phyloP scores from a whole-genome alignment of 148 eudicot species.

The Chenopodium formosanum region DNA sequence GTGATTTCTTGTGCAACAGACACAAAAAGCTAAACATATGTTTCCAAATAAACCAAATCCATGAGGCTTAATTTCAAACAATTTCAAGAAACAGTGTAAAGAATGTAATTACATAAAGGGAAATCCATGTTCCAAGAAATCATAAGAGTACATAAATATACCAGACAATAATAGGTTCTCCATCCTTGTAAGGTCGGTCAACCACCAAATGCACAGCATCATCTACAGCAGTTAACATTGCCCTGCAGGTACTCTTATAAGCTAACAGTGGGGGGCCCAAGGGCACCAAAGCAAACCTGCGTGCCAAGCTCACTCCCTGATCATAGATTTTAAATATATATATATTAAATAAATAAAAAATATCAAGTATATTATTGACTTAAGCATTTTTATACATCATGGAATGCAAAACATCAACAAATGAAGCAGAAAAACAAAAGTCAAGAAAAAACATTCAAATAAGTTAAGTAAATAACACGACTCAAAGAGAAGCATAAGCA shows the following conservation, averaged over 20 bases:
- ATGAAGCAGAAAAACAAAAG: neutral
- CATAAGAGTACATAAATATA: slow-evolving; percentile 21
- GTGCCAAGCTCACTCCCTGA: slow-evolving; percentile 96
- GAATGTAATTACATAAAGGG: neutral
- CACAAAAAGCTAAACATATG: neutral
- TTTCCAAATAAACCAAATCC: neutral
- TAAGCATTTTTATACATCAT: neutral
- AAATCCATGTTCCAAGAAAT: neutral
- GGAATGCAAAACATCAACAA: neutral
- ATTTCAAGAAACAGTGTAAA: neutral
- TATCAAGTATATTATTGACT: neutral
- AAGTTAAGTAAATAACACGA: no score
- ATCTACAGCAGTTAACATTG: slow-evolving; percentile 87
- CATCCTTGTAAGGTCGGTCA: slow-evolving; percentile 86
- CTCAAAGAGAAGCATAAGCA: no score
- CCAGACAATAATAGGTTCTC: slow-evolving; percentile 92
- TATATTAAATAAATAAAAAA: neutral
- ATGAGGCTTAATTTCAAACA: neutral
- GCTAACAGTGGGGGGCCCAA: slow-evolving; percentile 96
- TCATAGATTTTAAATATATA: neutral
- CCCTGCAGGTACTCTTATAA: slow-evolving; percentile 89
- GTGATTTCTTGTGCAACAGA: neutral
- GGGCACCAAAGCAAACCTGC: slow-evolving; percentile 98
- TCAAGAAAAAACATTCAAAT: no score
- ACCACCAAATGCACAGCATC: slow-evolving; percentile 84